phyloP scores from a whole-genome alignment of 2,329 filamentous ascomycete genomes.

The Verticillium dahliae region DNA sequence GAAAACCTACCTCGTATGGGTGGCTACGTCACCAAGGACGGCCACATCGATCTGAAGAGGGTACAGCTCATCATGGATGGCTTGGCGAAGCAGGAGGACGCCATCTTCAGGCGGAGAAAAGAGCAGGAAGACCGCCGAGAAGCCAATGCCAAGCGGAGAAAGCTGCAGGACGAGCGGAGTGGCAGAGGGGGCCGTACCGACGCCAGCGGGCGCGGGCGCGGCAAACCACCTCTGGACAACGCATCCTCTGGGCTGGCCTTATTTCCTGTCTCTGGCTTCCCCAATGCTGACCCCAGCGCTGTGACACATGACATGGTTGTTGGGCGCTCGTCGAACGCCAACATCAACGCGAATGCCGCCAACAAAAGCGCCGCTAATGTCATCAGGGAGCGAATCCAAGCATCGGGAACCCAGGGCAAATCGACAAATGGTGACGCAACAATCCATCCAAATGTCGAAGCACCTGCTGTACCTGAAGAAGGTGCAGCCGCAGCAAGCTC shows the following conservation, averaged over 20 bases:
- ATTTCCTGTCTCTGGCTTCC: slow-evolving; percentile 32
- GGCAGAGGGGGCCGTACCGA: slow-evolving; percentile 27
- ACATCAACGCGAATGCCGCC: slow-evolving; percentile 58
- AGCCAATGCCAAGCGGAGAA: slow-evolving; percentile 71
- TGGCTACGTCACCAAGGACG: slow-evolving; percentile 93
- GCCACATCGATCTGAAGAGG: slow-evolving; percentile 77
- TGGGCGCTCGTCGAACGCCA: slow-evolving; percentile 13
- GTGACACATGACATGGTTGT: slow-evolving; percentile 86
- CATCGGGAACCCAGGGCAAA: slow-evolving; percentile 20
- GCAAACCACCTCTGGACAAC: slow-evolving; percentile 12
- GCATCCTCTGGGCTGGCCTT: slow-evolving; percentile 11
- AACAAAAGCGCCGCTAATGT: slow-evolving; percentile 94
- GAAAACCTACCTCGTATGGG: slow-evolving; percentile 89
- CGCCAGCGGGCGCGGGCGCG: slow-evolving; percentile 9
- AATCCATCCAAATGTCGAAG: slow-evolving; percentile 13
- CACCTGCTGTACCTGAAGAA: slow-evolving; percentile 7
- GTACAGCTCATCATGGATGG: slow-evolving; percentile 85
- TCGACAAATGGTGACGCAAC: slow-evolving; percentile 5
- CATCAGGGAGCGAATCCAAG: slow-evolving; percentile 72
- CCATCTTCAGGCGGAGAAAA: slow-evolving; percentile 83
- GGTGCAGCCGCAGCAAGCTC: slow-evolving; percentile 32
- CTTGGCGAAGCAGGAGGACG: slow-evolving; percentile 86
- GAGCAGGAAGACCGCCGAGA: slow-evolving; percentile 80
- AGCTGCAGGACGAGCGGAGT: slow-evolving; percentile 55
- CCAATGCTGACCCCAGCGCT: slow-evolving; percentile 44